A percentile compares a stretch with the other conserved stretches of the same genome.
Conservation (phyloP, 1,284 basidiomycete genomes). For the Pterulicium gracile region DNA sequence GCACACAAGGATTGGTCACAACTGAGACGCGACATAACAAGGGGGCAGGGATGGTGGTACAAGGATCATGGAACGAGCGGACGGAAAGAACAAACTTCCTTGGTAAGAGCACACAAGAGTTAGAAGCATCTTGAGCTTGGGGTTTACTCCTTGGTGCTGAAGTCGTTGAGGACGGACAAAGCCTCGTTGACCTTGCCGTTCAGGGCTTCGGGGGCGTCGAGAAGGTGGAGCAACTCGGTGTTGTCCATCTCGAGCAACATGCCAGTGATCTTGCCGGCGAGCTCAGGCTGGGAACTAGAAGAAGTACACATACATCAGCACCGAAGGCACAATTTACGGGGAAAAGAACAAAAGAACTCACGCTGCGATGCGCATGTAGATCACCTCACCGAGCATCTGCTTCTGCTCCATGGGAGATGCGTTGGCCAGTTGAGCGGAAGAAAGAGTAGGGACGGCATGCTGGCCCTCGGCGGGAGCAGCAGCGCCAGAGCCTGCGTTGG, state of each 20-base stretch:
- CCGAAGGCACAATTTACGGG: no score
- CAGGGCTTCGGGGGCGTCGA: slow-evolving; percentile 76
- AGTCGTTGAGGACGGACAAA: slow-evolving; percentile 70
- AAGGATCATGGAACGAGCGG: background rate
- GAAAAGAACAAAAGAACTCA: slow-evolving; percentile 30
- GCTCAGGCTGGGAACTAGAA: slow-evolving; percentile 62
- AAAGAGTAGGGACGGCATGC: slow-evolving; percentile 35
- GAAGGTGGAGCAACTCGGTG: slow-evolving; percentile 75
- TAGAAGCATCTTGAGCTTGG: slow-evolving; percentile 10
- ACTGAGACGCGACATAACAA: background rate
- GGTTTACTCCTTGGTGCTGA: slow-evolving; percentile 41
- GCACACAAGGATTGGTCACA: background rate
- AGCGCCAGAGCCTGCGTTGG: slow-evolving; percentile 23
- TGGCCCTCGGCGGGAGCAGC: slow-evolving; percentile 25
- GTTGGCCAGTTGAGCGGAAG: slow-evolving; percentile 52
- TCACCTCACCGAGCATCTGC: slow-evolving; percentile 90
- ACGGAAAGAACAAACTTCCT: background rate
- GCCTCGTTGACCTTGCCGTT: slow-evolving; percentile 86
- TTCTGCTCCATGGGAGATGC: slow-evolving; percentile 87
- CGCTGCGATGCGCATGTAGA: slow-evolving; percentile 82
- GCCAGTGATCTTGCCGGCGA: slow-evolving; percentile 95
- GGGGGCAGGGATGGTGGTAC: background rate
- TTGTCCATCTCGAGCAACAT: slow-evolving; percentile 99
- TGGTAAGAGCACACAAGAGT: background rate
- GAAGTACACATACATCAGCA: no score